phyloP scores from a whole-genome alignment of 371 early-diverging fungal species.

The Zopfochytrium polystomum region DNA sequence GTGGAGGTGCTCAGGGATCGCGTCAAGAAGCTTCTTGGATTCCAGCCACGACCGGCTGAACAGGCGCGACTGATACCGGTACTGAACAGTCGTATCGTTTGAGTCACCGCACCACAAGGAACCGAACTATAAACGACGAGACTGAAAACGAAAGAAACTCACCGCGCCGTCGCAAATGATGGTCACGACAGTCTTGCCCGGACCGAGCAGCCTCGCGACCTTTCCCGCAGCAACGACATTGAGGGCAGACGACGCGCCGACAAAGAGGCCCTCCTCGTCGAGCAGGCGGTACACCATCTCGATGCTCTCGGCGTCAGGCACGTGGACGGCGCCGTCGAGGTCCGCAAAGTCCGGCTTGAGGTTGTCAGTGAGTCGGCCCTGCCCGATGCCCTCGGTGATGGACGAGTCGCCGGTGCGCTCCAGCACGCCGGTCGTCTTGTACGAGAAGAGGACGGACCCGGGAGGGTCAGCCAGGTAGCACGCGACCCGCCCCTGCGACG shows the following conservation, averaged over 20 bases:
- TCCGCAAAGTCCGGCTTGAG: no score
- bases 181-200: slow-evolving; percentile 46
- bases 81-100: no score
- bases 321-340: slow-evolving; percentile 76
- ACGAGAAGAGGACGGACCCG: slow-evolving; percentile 87
- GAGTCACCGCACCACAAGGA: no score
- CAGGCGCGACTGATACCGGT: no score
- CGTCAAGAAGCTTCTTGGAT: no score
- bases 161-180: slow-evolving; percentile 48
- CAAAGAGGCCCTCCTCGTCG: slow-evolving; percentile 74
- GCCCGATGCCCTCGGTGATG: slow-evolving; percentile 93
- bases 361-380: slow-evolving; percentile 90
- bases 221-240: slow-evolving; percentile 87
- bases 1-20: no score
- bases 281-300: slow-evolving; percentile 86
- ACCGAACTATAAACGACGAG: no score
- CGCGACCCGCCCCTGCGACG: slow-evolving; percentile 50
- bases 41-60: no score
- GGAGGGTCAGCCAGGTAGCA: slow-evolving; percentile 87
- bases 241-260: slow-evolving; percentile 89
- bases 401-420: slow-evolving; percentile 93
- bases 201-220: slow-evolving; percentile 41
- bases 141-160: no score
- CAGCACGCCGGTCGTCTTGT: slow-evolving; percentile 77
- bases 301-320: slow-evolving; percentile 86